phyloP scores from a whole-genome alignment of 495 filamentous ascomycete genomes.

The Xeromyces bisporus region DNA sequence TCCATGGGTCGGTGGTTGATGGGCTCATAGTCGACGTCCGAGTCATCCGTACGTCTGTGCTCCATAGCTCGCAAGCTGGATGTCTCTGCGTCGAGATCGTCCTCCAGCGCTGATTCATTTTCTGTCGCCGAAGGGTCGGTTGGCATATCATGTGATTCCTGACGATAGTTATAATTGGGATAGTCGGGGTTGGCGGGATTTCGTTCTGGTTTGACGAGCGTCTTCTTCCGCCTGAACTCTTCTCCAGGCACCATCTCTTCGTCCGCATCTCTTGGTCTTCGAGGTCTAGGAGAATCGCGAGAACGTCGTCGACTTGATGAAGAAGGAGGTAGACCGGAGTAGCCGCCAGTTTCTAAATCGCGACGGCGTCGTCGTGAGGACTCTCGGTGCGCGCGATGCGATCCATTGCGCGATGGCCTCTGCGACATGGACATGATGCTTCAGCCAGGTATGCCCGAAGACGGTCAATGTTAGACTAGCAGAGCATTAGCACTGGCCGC shows the following conservation, averaged over 20 bases:
- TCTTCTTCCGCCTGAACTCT: conserved; percentile 48
- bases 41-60: conserved; percentile 26
- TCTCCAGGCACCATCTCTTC: conserved; percentile 22
- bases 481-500: too few relatives aligned
- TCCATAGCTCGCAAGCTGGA: conserved; percentile 38
- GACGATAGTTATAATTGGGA: conserved; percentile 85
- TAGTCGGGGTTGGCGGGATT: conserved; percentile 65
- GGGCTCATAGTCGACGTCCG: conserved; percentile 23
- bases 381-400: conserved; percentile 41
- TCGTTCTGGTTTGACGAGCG: conserved; percentile 75
- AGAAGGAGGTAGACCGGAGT: conserved; percentile 25
- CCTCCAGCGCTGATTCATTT: conserved; percentile 71
- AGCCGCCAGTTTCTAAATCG: conserved; percentile 48
- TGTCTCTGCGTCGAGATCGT: conserved; percentile 39
- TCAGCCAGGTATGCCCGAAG: too few relatives aligned
- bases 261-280: conserved; percentile 17
- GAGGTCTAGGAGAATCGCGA: conserved; percentile 12
- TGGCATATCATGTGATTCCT: conserved; percentile 64
- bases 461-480: too few relatives aligned
- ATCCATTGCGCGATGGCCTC: conserved; percentile 44
- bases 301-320: conserved; percentile 20
- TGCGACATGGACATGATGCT: conserved; percentile 49
- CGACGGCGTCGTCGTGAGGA: conserved; percentile 51
- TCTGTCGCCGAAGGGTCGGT: conserved; percentile 80
- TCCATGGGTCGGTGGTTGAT: conserved; percentile 35